These are phyloP conservation scores for Lachancea quebecensis DNA, from an alignment of 805 yeast species.

Conservation along the genomic window DNA sequence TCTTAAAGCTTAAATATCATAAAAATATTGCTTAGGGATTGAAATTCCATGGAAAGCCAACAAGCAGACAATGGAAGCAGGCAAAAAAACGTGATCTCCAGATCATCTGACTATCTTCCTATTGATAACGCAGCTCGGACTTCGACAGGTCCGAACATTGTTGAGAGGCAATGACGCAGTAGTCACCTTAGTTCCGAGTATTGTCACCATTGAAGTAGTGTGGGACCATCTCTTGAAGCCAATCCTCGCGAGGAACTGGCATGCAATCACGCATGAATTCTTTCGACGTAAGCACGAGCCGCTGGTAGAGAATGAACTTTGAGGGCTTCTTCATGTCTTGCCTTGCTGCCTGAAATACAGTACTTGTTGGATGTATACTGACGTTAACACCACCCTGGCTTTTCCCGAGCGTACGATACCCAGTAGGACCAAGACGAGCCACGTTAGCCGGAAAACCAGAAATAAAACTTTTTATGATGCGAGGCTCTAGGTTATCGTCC, in stretches of 20 bases:
- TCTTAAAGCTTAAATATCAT: too few species aligned
- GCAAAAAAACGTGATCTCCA: too few species aligned
- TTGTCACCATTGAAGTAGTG: slow-evolving; percentile 28
- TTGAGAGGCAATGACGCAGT: neutral
- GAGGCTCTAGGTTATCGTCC: slow-evolving; percentile 8
- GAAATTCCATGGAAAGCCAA: too few species aligned
- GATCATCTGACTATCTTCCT: too few species aligned
- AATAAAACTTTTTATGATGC: slow-evolving; percentile 23
- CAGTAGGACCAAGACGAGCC: slow-evolving; percentile 23
- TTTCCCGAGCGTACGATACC: slow-evolving; percentile 27
- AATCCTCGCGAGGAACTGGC: slow-evolving; percentile 58
- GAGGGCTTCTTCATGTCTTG: slow-evolving; percentile 60
- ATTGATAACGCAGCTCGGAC: too few species aligned
- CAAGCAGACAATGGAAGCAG: too few species aligned
- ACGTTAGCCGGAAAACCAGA: slow-evolving; percentile 31
- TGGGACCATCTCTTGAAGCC: slow-evolving; percentile 73
- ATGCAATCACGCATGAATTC: slow-evolving; percentile 84
- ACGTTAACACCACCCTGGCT: slow-evolving; percentile 62
- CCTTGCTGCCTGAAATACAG: slow-evolving; percentile 37
- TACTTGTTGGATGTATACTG: slow-evolving; percentile 79
- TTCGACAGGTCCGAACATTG: too few species aligned
- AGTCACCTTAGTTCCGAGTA: neutral
- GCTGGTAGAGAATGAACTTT: slow-evolving; percentile 69
- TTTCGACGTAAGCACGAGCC: slow-evolving; percentile 73
- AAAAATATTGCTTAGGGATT: too few species aligned